Conservation (phyloP, 345 rosid species). For the Arabis hirsuta region DNA sequence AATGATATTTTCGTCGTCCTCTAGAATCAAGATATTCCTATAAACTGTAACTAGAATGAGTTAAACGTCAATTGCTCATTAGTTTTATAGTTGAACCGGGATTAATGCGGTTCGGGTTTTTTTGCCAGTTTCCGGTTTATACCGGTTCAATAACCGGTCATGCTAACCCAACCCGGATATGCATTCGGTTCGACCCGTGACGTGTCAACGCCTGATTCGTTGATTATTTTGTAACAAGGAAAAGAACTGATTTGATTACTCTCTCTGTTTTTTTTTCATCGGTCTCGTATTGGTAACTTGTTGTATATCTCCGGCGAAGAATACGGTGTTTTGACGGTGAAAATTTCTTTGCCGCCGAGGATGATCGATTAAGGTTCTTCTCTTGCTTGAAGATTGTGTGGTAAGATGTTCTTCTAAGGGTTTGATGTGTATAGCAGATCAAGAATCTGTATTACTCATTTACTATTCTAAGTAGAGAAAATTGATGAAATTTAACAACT, state of each 20-base stretch:
- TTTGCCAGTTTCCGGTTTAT: no score
- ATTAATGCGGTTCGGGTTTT: no score
- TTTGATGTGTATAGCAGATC: neutral
- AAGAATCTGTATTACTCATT: neutral
- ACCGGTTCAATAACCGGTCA: no score
- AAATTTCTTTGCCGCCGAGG: conserved; percentile 18
- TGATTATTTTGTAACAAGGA: no score
- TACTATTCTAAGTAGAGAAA: neutral
- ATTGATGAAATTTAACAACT: neutral
- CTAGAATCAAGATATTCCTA: no score
- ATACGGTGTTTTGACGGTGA: conserved; percentile 22
- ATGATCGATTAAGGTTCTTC: conserved; percentile 38
- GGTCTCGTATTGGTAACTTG: conserved; percentile 24
- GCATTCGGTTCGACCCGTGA: no score
- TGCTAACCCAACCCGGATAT: no score
- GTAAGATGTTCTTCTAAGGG: neutral
- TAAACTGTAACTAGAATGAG: no score
- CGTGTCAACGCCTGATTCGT: no score
- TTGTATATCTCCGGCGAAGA: conserved; percentile 34
- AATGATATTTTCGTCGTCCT: no score
- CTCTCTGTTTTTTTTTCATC: conserved; percentile 1
- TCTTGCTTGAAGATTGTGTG: neutral
- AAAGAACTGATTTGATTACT: neutral
- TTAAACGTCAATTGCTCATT: no score
- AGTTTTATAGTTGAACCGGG: no score